Conservation (phyloP, 176 grass and related monocot genomes). For the Musa schizocarpa region DNA sequence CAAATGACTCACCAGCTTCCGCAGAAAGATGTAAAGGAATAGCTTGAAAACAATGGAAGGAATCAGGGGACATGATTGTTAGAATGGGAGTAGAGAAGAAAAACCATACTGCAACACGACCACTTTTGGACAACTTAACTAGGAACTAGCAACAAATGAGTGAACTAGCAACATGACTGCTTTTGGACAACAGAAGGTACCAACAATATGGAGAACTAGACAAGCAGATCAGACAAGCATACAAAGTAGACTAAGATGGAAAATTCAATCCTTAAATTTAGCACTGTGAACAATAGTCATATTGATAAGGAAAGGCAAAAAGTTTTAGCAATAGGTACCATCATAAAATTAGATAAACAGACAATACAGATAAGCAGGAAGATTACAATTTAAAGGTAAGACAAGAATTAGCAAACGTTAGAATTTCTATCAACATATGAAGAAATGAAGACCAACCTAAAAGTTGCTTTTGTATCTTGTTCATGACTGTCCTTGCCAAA, state of each 20-base stretch:
- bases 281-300: no score
- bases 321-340: background rate
- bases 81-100: no score
- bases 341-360: background rate
- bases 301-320: no score
- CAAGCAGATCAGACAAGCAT: no score
- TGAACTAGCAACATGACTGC: background rate
- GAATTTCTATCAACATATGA: background rate
- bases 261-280: no score
- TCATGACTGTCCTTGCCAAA: constrained; percentile 30
- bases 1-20: background rate
- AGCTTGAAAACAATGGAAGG: background rate
- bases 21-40: background rate
- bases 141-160: no score
- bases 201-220: background rate
- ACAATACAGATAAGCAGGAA: background rate
- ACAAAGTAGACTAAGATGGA: no score
- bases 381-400: background rate
- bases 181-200: background rate
- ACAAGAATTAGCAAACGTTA: background rate
- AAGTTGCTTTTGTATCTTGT: background rate
- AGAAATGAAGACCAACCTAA: background rate
- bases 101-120: no score
- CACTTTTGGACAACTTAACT: no score
- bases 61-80: background rate